Base-by-base conservation (phyloP, 2,329 filamentous ascomycete genomes). In the Calonectria ilicicola region DNA sequence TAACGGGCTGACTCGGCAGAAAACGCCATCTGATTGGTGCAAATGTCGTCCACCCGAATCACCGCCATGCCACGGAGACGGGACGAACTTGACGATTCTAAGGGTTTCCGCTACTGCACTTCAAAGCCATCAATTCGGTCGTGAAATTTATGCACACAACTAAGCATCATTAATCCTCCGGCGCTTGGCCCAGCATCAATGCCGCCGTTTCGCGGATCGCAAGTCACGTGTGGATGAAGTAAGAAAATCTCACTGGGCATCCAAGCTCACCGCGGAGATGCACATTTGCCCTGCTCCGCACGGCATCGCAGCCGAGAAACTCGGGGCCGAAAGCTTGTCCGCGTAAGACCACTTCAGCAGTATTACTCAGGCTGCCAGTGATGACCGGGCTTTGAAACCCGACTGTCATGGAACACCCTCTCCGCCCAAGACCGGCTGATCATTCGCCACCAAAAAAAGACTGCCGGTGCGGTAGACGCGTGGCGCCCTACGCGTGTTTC, bases 101-200 rank as follows among this genome's bases (percentile, higher is more conserved):
- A 47, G 10, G n/a, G n/a, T 21, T 8, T 47, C 14, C n/a, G 5
- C n/a, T 47, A 21, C n/a, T 12, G 12, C 44, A 47, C n/a, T 4
- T 23, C 3, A 47, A 47, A 47, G 5, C 19, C 19, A n/a, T 9
- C 29, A 4, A 21, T 5, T 19, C 2, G n/a, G 5, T 32, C 15
- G 5, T 40, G 3, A 40, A 17, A 1, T 17, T 60, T 60, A 42
- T 6, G 21, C 53, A 19, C n/a, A 27, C 26, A 40, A 19, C 21
- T 60, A 60, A 60, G 53, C 53, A 60, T 60, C n/a, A 21, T 60
- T 40, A 10, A 40, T 40, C 53, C 53, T 60, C 53, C 53, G 32
- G 32, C n/a, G 21, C 19, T 8, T 40, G 14, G 40, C 14, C 53
- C 21, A 26, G 14, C n/a, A 9, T 26, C 32, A 21, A 26, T 32